These are phyloP conservation scores for Brassica juncea DNA, from an alignment of 345 rosid species.

Conservation along the genomic window DNA sequence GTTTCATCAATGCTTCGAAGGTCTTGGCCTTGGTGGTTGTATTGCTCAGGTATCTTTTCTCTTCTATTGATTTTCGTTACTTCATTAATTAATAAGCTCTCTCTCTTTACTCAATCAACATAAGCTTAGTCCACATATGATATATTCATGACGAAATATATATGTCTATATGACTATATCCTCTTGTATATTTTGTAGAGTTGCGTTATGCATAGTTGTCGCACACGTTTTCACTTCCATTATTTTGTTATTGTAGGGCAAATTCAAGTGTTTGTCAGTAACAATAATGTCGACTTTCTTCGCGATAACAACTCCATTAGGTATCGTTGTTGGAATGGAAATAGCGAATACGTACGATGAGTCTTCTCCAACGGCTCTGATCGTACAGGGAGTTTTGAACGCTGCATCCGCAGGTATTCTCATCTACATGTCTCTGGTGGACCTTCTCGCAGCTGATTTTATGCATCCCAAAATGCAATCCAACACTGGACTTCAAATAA, in stretches of 20 bases:
- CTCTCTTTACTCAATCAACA: neutral
- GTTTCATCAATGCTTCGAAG: constrained; percentile 77
- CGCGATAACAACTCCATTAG: constrained; percentile 57
- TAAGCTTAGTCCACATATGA: neutral
- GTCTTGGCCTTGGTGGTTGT: constrained; percentile 80
- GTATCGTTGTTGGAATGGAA: constrained; percentile 56
- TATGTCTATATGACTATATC: neutral
- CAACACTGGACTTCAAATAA: constrained; percentile 49
- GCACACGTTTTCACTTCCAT: neutral
- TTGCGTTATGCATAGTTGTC: constrained; percentile 9
- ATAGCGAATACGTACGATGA: constrained; percentile 51
- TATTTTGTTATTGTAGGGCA: constrained; percentile 33
- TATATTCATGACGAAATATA: neutral
- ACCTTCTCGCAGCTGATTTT: constrained; percentile 68
- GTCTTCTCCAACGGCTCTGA: constrained; percentile 49
- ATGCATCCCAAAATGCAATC: constrained; percentile 53
- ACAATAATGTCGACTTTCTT: constrained; percentile 53
- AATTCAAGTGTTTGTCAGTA: constrained; percentile 44
- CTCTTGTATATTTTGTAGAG: neutral
- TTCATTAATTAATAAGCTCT: neutral
- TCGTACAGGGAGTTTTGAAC: constrained; percentile 56
- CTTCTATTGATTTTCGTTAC: neutral
- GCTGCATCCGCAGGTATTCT: constrained; percentile 70
- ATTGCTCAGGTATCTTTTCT: constrained; percentile 48
- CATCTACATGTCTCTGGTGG: constrained; percentile 72